These are phyloP conservation scores for Rhexocercosporidium sp. DNA, from an alignment of 2,329 filamentous ascomycete species.

Conservation along the genomic window DNA sequence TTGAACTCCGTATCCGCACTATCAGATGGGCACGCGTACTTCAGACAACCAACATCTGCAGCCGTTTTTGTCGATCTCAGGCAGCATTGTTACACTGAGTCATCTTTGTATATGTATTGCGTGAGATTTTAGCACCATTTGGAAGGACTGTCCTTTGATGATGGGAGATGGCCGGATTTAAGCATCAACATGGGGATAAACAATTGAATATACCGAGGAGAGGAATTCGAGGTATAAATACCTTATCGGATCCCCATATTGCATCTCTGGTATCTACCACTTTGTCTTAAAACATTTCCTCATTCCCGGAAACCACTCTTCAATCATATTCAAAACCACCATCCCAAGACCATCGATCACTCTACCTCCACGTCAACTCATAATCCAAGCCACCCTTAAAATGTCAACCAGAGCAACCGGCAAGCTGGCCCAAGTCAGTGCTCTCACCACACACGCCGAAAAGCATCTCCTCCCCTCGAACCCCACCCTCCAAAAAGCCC, in stretches of 20 bases:
- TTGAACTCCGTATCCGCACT: constrained; percentile 10
- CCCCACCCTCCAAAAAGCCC: constrained; percentile 40
- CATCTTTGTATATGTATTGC: not conserved
- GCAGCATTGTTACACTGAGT: not conserved
- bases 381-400: not conserved
- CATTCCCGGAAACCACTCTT: not conserved
- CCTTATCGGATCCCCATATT: not conserved
- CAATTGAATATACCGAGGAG: not conserved
- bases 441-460: constrained; percentile 25
- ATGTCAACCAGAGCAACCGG: constrained; percentile 5
- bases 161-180: not conserved
- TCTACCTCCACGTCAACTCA: not conserved
- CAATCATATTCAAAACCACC: not conserved
- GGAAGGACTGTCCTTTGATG: not conserved
- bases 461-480: constrained; percentile 31
- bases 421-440: constrained; percentile 17
- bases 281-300: not conserved
- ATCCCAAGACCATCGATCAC: not conserved
- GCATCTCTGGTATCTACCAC: not conserved
- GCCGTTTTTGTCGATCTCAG: not conserved
- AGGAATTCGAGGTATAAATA: not conserved
- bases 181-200: not conserved
- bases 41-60: not conserved
- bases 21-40: not conserved
- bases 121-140: not conserved